Evolutionary conservation across 345 rosid species (phyloP), one percentile per base, ranked within the genome.

Genomic region (Durio zibethinus): DNA sequence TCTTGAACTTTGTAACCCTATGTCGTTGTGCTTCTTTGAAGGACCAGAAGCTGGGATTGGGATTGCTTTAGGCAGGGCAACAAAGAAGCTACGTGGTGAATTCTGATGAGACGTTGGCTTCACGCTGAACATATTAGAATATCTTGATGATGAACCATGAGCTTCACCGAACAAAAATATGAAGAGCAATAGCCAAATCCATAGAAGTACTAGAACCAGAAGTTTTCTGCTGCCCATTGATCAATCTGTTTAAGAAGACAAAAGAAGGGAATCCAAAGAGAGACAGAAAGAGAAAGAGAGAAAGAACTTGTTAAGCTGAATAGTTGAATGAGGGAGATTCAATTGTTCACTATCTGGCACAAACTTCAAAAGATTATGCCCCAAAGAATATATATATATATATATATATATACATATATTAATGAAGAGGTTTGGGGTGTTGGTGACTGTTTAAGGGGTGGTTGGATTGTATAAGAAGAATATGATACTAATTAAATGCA

Each of bases 191-290:
- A 80, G 33, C 53, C 40, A 40, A 43, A 47, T 2, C 43, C 66
- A 45, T 6, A 47, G 14, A 56, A 77, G 7, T 23, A 72, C 18
- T 8, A 73, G 36, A 75, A 75, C 67, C 43, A 53, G 10, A 64
- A 16, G 36, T 43, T 42, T 78, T 72, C 71, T 81, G 5, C 75
- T 71, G 2, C 84, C 83, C 89, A 87, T 84, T n/a, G n/a, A n/a
- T 67, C n/a, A 50, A 10, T 20, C 10, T 8, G n/a, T 29, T 48
- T 18, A 47, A 70, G 59, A 42, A 43, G 5, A n/a, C 5, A 65
- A 10, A n/a, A n/a, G 15, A 9, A 67, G 42, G 20, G 27, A 38
- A 47, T 35, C 61, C 36, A 38, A 29, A 48, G 61, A 43, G 50
- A 53, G 72, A 18, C 36, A 35, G 59, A 7, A 4, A n/a, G 36